A percentile compares a stretch with the other conserved stretches of the same genome.
Conservation (phyloP, 352 stramenopile genomes). For the Nothophytophthora sp. region DNA sequence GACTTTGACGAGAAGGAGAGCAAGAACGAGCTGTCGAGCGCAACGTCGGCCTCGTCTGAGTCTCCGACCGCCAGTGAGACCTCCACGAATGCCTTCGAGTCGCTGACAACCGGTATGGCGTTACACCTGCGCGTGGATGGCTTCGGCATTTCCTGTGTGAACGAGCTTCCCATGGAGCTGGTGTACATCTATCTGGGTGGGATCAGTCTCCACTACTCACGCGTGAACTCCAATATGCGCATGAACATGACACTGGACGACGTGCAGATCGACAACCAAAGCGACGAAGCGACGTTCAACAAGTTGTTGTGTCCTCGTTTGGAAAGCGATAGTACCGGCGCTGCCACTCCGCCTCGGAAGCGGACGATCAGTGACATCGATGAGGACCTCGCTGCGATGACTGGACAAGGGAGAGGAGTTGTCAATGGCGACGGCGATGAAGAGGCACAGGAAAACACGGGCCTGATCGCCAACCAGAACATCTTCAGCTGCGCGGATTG, state of each 20-base stretch:
- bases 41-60: constrained; percentile 57
- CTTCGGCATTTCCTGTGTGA: constrained; percentile 87
- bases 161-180: constrained; percentile 85
- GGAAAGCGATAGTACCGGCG: constrained; percentile 23
- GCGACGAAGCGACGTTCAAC: constrained; percentile 79
- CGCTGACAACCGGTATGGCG: constrained; percentile 62
- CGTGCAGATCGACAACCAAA: constrained; percentile 89
- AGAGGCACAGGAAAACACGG: constrained; percentile 32
- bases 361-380: constrained; percentile 44
- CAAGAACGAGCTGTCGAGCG: constrained; percentile 75
- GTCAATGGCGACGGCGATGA: constrained; percentile 18
- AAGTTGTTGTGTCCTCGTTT: constrained; percentile 82
- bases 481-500: constrained; percentile 87
- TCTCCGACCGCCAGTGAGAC: constrained; percentile 73
- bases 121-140: constrained; percentile 75
- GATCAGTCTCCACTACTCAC: constrained; percentile 77
- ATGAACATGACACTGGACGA: constrained; percentile 86
- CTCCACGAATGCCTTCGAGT: constrained; percentile 75
- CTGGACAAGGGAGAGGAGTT: constrained; percentile 18
- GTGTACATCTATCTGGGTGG: constrained; percentile 86
- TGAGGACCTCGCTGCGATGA: constrained; percentile 54
- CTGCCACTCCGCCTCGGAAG: constrained; percentile 26
- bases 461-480: constrained; percentile 61
- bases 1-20: constrained; percentile 85
- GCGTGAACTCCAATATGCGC: constrained; percentile 81